Base-by-base conservation (phyloP, 257 asterid genomes). In the Apocynum venetum region DNA sequence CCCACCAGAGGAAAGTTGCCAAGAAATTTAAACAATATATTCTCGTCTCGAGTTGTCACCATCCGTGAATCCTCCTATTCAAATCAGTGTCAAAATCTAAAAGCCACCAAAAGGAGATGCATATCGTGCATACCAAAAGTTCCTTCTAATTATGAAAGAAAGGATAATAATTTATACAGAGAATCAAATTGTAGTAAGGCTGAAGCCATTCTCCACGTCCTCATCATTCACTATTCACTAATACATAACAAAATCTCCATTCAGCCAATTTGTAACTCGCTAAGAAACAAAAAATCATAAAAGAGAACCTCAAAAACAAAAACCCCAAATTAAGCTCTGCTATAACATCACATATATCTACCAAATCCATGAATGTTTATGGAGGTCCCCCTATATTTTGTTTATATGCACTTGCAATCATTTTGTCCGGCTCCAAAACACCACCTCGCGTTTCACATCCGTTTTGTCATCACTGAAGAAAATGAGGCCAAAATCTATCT, bases 81-180 rank as follows among this genome's bases (percentile, higher is more conserved):
- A 66, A 66, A 66, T 66, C 49, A 66, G 31, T 15, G 71, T 66
- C 51, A 66, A 66, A 66, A 66, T 66, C 70, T 64, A 64, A 57
- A 60, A 40, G 40, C 57, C 49, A 46, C 8, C 57, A n/a, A 7
- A 15, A 25, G 40, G 66, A 60, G 66, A 60, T 15, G n/a, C 66
- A 60, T 25, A 64, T 12, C 47, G 43, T 5, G 70, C 70, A 12
- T 38, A 36, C 47, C 47, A 40, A 36, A n/a, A 57, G 61, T 17
- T 63, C 12, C 17, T 35, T 11, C 31, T 25, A 57, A 57, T 35
- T 35, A 11, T 4, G 44, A 64, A 13, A 64, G 46, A 60, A 25
- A 36, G 1, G n/a, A 64, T 2, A 1, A 38, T 55, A 55, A 53
- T 53, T 12, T 13, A 53, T 53, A 52, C 1, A 31, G 7, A 63